phyloP scores from a whole-genome alignment of 2,329 filamentous ascomycete genomes.

The Ceratocystis colombiana region DNA sequence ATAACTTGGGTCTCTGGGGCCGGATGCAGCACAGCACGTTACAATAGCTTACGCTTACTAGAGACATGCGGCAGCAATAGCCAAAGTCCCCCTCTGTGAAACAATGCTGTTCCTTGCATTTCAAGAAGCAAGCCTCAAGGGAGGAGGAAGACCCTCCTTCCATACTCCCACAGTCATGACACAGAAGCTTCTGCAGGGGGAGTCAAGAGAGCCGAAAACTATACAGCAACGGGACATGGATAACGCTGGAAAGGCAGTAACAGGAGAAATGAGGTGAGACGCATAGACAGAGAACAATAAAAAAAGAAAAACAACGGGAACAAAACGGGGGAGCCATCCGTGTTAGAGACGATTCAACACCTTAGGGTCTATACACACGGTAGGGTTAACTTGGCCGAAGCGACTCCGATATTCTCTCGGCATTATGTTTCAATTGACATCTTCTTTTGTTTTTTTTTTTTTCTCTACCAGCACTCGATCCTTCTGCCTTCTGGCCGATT shows the following conservation, averaged over 20 bases:
- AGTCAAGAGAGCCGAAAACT: background rate
- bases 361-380: background rate
- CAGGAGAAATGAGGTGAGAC: background rate
- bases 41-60: background rate
- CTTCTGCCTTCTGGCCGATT: background rate
- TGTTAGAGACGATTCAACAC: background rate
- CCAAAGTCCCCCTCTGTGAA: constrained; percentile 12
- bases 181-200: background rate
- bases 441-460: background rate
- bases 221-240: background rate
- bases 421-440: background rate
- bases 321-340: background rate
- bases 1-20: background rate
- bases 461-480: background rate
- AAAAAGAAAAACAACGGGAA: background rate
- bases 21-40: too few relatives aligned
- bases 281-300: background rate
- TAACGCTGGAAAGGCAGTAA: background rate
- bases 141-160: background rate
- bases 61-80: background rate
- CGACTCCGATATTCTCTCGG: background rate
- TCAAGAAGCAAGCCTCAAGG: background rate
- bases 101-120: background rate
- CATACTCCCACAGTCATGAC: background rate
- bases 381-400: background rate